These are phyloP conservation scores for Shiraia bambusicola DNA, from an alignment of 2,329 filamentous ascomycete genomes.

Conservation along the genomic window DNA sequence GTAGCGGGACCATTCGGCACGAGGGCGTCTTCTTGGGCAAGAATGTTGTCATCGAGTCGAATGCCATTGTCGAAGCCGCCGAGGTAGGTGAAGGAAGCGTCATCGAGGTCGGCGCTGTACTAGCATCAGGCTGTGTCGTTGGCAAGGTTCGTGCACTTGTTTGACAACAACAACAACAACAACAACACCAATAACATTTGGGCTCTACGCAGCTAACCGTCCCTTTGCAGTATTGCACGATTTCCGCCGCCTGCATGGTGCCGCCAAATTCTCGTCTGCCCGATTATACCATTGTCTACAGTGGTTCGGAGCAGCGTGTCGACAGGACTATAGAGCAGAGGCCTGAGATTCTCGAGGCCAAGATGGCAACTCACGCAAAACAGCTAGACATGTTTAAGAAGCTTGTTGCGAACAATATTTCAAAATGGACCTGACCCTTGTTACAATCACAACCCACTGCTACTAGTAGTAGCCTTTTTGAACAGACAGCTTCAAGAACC, in stretches of 20 bases:
- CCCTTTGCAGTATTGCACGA: conserved; percentile 45
- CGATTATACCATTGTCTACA: conserved; percentile 51
- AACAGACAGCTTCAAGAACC: too few relatives aligned
- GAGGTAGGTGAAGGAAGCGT: conserved; percentile 42
- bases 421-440: conserved; percentile 33
- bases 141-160: conserved; percentile 46
- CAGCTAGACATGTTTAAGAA: conserved; percentile 41
- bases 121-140: conserved; percentile 40
- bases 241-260: conserved; percentile 43
- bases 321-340: conserved; percentile 43
- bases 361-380: conserved; percentile 35
- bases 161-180: too few relatives aligned
- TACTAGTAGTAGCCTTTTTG: background rate
- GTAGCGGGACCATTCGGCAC: conserved; percentile 18
- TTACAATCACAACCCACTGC: background rate
- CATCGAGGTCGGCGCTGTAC: conserved; percentile 35
- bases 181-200: background rate
- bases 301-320: conserved; percentile 40
- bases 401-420: conserved; percentile 40
- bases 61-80: conserved; percentile 43
- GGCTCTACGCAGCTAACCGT: conserved; percentile 2
- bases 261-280: conserved; percentile 42
- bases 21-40: conserved; percentile 43
- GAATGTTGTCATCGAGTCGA: conserved; percentile 49
- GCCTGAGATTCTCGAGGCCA: conserved; percentile 32